Percentiles rank a stretch among this genome's conserved stretches.
Evolutionary conservation across 2,329 filamentous ascomycete species (phyloP).

Genomic region (Aspergillus pseudoglaucus): DNA sequence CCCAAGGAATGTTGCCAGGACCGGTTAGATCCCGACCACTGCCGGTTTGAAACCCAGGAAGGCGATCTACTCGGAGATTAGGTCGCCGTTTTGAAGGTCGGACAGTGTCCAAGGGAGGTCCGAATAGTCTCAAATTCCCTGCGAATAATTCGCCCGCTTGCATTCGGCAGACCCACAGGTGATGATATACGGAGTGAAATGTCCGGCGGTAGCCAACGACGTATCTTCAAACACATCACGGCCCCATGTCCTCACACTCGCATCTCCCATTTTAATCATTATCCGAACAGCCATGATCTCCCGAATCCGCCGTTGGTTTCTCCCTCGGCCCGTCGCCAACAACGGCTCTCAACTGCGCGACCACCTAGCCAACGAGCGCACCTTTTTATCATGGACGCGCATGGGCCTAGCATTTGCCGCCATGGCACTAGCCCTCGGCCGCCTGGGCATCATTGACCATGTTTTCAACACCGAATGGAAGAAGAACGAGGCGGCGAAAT

Average conservation of each 20-base stretch:
- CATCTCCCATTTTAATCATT: background rate
- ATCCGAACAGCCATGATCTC: conserved; percentile 2
- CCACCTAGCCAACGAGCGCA: conserved; percentile 28
- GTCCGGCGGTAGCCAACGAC: too few relatives aligned
- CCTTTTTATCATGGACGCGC: conserved; percentile 28
- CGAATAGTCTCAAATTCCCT: too few relatives aligned
- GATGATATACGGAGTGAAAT: too few relatives aligned
- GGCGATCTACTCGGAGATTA: too few relatives aligned
- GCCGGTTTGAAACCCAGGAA: too few relatives aligned
- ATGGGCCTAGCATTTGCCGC: conserved; percentile 27
- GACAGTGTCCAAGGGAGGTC: too few relatives aligned
- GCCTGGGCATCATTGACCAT: conserved; percentile 22
- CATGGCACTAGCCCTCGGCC: conserved; percentile 23
- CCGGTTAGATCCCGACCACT: too few relatives aligned
- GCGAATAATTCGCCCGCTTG: too few relatives aligned
- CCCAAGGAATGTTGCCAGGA: too few relatives aligned
- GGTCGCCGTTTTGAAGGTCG: too few relatives aligned
- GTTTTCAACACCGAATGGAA: conserved; percentile 13
- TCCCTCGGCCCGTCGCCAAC: conserved; percentile 21
- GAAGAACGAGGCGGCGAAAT: background rate
- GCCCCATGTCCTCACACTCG: background rate
- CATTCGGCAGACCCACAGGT: too few relatives aligned
- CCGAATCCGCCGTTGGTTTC: conserved; percentile 16
- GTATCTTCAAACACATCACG: background rate
- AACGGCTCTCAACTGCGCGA: conserved; percentile 26